Conservation (phyloP, 371 early-diverging fungal species). For the Choanephora cucurbitarum region DNA sequence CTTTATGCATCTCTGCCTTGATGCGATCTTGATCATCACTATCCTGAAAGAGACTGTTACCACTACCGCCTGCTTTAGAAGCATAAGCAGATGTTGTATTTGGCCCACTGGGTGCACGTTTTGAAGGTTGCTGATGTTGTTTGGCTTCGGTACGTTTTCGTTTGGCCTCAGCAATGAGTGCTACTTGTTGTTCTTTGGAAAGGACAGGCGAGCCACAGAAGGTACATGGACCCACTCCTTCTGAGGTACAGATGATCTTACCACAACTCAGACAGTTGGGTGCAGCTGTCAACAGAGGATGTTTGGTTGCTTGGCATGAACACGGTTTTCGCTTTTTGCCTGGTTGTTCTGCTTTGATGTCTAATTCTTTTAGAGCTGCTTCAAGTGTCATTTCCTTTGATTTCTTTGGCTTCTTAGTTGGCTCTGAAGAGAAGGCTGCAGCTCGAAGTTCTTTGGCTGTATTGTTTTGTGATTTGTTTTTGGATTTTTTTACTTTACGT, state of each 20-base stretch:
- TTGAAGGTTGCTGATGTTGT: conserved; percentile 25
- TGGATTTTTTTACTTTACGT: conserved; percentile 17
- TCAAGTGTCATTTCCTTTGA: conserved; percentile 49
- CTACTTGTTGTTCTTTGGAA: conserved; percentile 70
- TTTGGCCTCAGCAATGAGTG: conserved; percentile 53
- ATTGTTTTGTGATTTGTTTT: conserved; percentile 16
- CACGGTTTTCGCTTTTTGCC: conserved; percentile 41
- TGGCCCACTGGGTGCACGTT: conserved; percentile 7
- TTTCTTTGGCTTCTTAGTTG: conserved; percentile 35
- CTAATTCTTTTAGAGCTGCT: conserved; percentile 47
- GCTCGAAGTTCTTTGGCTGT: conserved; percentile 14
- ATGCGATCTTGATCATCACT: conserved; percentile 53
- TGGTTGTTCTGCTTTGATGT: conserved; percentile 36
- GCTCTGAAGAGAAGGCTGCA: conserved; percentile 18
- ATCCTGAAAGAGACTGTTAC: conserved; percentile 18
- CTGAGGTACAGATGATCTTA: conserved; percentile 80
- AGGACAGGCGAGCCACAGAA: conserved; percentile 77
- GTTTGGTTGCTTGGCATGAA: conserved; percentile 70
- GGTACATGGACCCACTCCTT: conserved; percentile 87
- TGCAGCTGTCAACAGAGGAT: conserved; percentile 72
- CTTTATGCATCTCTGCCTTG: conserved; percentile 73
- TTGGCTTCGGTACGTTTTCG: conserved; percentile 37
- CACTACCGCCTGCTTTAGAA: conserved; percentile 38
- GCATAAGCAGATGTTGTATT: conserved; percentile 37
- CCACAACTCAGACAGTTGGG: conserved; percentile 90